Evolutionary conservation across 805 yeast species (phyloP).

Genomic region (Wickerhamomyces ciferrii): DNA sequence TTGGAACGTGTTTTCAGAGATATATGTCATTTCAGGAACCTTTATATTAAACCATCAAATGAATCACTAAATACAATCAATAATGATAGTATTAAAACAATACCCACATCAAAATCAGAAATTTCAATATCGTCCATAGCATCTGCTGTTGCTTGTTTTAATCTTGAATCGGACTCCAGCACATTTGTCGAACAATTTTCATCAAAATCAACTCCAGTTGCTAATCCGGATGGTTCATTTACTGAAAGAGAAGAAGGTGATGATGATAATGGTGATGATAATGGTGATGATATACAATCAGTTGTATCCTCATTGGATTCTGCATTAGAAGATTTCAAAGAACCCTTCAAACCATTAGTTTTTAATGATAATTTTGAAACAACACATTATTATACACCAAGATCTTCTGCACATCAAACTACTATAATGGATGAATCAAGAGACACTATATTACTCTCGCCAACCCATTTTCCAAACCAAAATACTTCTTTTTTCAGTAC

Average conservation of each 20-base stretch:
- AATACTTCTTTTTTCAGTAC: background rate
- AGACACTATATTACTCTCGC: background rate
- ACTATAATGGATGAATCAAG: background rate
- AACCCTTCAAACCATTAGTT: background rate
- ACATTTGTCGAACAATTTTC: conserved; percentile 34
- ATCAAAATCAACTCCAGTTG: background rate
- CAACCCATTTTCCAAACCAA: background rate
- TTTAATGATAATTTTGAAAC: conserved; percentile 1
- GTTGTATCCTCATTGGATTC: conserved; percentile 17
- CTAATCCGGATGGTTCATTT: conserved; percentile 1
- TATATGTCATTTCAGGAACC: conserved; percentile 37
- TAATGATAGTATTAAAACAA: background rate
- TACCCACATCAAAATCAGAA: conserved; percentile 5
- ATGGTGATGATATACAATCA: conserved; percentile 2
- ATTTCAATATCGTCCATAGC: conserved; percentile 24
- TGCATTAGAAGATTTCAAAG: conserved; percentile 15
- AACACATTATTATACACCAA: conserved; percentile 14
- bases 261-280: background rate
- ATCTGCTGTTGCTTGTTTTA: conserved; percentile 31
- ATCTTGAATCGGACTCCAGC: conserved; percentile 26
- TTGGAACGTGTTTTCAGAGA: conserved; percentile 23
- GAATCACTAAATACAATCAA: background rate
- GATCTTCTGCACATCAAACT: conserved; percentile 3
- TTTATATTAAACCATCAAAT: conserved; percentile 18
- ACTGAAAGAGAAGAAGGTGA: background rate